Evolutionary conservation across 371 early-diverging fungal genomes (phyloP).

Genomic region (Lichtheimia ramosa): DNA sequence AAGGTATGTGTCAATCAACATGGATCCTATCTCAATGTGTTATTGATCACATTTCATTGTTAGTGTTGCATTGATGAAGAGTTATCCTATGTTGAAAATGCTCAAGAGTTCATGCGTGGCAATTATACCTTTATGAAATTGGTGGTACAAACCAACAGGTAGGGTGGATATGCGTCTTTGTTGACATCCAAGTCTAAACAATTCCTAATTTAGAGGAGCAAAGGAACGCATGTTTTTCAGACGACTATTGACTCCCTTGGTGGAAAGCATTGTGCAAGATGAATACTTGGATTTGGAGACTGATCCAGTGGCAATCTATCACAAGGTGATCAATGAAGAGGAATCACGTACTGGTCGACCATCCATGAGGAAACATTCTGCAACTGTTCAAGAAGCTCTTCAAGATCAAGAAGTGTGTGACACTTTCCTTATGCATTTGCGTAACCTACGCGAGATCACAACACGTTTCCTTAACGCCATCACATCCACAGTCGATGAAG

Average conservation of each 20-base stretch:
- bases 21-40: constrained; percentile 12
- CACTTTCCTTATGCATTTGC: constrained; percentile 73
- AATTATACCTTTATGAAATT: constrained; percentile 96
- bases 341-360: constrained; percentile 88
- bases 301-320: constrained; percentile 91
- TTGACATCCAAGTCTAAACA: not conserved
- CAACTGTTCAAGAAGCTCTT: constrained; percentile 79
- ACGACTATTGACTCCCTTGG: constrained; percentile 79
- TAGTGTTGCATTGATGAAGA: constrained; percentile 87
- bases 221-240: constrained; percentile 94
- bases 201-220: constrained; percentile 67
- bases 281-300: constrained; percentile 84
- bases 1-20: constrained; percentile 49
- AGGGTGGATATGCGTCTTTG: not conserved
- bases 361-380: constrained; percentile 74
- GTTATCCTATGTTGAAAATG: constrained; percentile 74
- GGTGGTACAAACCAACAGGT: constrained; percentile 88
- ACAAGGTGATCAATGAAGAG: constrained; percentile 83
- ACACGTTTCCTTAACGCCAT: constrained; percentile 83
- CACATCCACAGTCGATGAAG: constrained; percentile 69
- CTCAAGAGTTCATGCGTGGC: constrained; percentile 91
- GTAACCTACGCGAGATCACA: constrained; percentile 76
- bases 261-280: constrained; percentile 76
- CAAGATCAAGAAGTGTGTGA: constrained; percentile 85
- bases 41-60: constrained; percentile 60